Evolutionary conservation across 768 basidiomycete species (phyloP), one percentile per base, ranked within the genome.

Genomic region (Clitopilus hobsonii): DNA sequence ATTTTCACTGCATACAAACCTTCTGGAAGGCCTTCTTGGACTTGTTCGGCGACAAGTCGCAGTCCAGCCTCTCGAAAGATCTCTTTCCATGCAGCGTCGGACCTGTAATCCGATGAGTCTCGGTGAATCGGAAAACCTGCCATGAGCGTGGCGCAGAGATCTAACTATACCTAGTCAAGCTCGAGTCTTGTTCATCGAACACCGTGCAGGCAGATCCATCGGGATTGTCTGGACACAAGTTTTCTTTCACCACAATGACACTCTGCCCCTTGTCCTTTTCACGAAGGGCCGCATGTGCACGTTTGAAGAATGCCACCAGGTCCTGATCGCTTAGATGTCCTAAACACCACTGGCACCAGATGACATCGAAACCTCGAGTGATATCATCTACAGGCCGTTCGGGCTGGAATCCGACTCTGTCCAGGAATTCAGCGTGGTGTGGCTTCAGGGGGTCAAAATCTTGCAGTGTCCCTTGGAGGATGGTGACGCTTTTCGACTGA

Each of bases 281-380:
- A 28, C 85, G 75, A 55, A 98, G 67, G 0, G 92, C 83, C 2
- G 69, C 71, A 48, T 77, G 76, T 57, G 86, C 78, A 48, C 85
- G 75, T 60, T 77, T 73, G 60, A 98, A 77, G 72, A 98, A 98
- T 1, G 72, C 68, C 24, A 92, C 78, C 22, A 98, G 80, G 66
- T 96, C 90, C 6, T 66, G 64, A 65, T 95, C 85, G 53, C 76
- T 81, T 55, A 97, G 77, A 73, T 95, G 91, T 1, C 92, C 91
- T 14, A 98, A 78, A 73, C 95, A 96, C 96, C 96, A 98, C 68
- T 99, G 96, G 63, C 91, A 92, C 95, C 92, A 94, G 55, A 96
- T 81, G 52, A 94, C 81, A 69, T 99, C 96, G 70, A 94, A 98
- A 1, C 81, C 82, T 41, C 76, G 71, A n/a, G 74, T 66, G 28